A percentile compares a stretch with the other conserved stretches of the same genome.
These are phyloP conservation scores for Pugionium dolabratum DNA, from an alignment of 345 rosid genomes.

Conservation along the genomic window DNA sequence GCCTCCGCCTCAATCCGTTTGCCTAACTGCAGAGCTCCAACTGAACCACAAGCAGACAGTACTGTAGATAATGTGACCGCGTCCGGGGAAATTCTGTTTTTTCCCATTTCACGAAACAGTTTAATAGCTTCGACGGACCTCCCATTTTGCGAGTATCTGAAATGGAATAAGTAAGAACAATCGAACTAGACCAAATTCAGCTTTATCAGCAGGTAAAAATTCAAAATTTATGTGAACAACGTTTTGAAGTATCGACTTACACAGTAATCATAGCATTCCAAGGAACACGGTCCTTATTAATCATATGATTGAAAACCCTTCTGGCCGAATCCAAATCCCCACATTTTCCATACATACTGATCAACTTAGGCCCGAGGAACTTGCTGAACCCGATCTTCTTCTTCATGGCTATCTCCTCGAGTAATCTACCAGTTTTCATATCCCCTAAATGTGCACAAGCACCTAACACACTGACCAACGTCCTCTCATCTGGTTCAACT, in stretches of 20 bases:
- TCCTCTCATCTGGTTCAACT: constrained; percentile 71
- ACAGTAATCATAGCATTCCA: constrained; percentile 95
- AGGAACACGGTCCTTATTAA: constrained; percentile 57
- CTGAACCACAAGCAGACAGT: constrained; percentile 74
- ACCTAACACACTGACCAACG: constrained; percentile 72
- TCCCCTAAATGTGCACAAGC: constrained; percentile 74
- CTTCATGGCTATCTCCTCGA: constrained; percentile 51
- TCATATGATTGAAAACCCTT: constrained; percentile 67
- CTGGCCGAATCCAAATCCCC: constrained; percentile 70
- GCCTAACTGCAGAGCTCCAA: constrained; percentile 82
- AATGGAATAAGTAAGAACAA: constrained; percentile 14
- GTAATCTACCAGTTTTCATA: constrained; percentile 63
- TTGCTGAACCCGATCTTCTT: constrained; percentile 54
- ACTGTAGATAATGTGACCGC: constrained; percentile 58
- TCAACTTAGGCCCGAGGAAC: constrained; percentile 63
- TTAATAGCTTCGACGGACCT: constrained; percentile 65
- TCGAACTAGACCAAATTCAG: not conserved
- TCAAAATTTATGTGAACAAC: not conserved
- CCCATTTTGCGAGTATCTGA: constrained; percentile 85
- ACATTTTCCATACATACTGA: constrained; percentile 83
- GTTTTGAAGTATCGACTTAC: constrained; percentile 41
- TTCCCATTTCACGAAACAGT: constrained; percentile 58
- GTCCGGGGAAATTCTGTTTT: constrained; percentile 48
- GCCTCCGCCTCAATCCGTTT: constrained; percentile 58
- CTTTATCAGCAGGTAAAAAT: not conserved